Conservation (phyloP, 1,139 yeast genomes). For the Debaryomyces nepalensis region DNA sequence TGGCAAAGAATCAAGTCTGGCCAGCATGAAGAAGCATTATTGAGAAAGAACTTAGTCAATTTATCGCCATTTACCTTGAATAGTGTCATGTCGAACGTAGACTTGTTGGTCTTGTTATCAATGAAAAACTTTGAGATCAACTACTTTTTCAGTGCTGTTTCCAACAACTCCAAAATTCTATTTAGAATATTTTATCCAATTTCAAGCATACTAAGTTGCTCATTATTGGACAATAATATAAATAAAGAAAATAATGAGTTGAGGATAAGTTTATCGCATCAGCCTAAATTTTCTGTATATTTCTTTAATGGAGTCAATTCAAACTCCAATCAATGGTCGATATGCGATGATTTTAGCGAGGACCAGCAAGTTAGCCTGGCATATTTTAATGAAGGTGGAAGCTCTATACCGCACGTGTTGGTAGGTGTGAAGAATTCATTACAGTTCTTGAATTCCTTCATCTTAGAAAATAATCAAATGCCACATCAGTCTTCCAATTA, state of each 20-base stretch:
- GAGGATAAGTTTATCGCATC: constrained; percentile 54
- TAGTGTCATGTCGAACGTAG: constrained; percentile 66
- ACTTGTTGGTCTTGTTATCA: constrained; percentile 66
- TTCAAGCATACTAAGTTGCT: constrained; percentile 48
- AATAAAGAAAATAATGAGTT: constrained; percentile 53
- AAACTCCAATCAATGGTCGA: constrained; percentile 73
- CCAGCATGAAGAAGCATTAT: constrained; percentile 43
- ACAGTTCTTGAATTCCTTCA: constrained; percentile 56
- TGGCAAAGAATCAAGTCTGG: constrained; percentile 82
- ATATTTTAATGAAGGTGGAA: constrained; percentile 56
- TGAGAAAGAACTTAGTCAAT: constrained; percentile 55
- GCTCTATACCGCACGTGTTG: constrained; percentile 54
- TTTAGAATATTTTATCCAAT: constrained; percentile 74
- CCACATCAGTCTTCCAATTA: constrained; percentile 17
- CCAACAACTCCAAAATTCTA: constrained; percentile 66
- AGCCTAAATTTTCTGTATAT: constrained; percentile 79
- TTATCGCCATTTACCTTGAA: constrained; percentile 69
- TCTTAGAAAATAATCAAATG: constrained; percentile 45
- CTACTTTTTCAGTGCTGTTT: constrained; percentile 72
- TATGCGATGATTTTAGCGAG: constrained; percentile 81
- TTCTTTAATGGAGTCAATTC: constrained; percentile 57
- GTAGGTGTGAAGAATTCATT: constrained; percentile 59
- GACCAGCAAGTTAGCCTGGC: constrained; percentile 80
- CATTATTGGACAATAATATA: constrained; percentile 52
- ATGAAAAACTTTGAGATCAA: constrained; percentile 72